Conservation (phyloP, 176 grass and related monocot genomes). For the Aegilops bicornis region DNA sequence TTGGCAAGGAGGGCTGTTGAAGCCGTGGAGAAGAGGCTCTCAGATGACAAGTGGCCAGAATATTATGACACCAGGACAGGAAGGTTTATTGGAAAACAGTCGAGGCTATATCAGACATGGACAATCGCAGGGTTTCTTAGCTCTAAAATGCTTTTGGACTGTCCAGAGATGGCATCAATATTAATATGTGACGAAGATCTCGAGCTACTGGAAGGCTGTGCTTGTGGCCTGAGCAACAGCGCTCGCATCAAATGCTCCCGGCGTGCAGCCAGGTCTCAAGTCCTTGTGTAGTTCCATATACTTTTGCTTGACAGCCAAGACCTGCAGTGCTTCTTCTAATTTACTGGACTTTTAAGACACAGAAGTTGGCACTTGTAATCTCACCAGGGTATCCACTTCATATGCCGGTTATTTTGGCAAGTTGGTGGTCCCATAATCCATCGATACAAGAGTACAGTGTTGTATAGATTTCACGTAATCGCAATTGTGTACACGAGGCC, state of each 20-base stretch:
- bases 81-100: slow-evolving; percentile 93
- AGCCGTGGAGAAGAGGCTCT: slow-evolving; percentile 77
- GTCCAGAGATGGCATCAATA: slow-evolving; percentile 73
- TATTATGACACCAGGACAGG: slow-evolving; percentile 89
- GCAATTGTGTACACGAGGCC: neutral
- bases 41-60: slow-evolving; percentile 89
- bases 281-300: slow-evolving; percentile 60
- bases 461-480: slow-evolving; percentile 35
- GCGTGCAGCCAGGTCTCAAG: slow-evolving; percentile 73
- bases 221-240: slow-evolving; percentile 78
- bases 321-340: neutral
- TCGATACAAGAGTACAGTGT: slow-evolving; percentile 34
- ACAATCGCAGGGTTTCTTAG: slow-evolving; percentile 86
- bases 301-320: slow-evolving; percentile 28
- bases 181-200: slow-evolving; percentile 91
- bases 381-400: slow-evolving; percentile 5
- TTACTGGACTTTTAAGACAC: neutral
- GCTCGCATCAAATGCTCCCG: slow-evolving; percentile 89
- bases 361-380: slow-evolving; percentile 19
- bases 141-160: slow-evolving; percentile 81
- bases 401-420: slow-evolving; percentile 48
- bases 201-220: slow-evolving; percentile 89
- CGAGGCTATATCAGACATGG: slow-evolving; percentile 87
- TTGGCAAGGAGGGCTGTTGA: slow-evolving; percentile 75
- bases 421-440: slow-evolving; percentile 29